phyloP scores from a whole-genome alignment of 2,329 filamentous ascomycete genomes.

The Cyclaneusma minus region DNA sequence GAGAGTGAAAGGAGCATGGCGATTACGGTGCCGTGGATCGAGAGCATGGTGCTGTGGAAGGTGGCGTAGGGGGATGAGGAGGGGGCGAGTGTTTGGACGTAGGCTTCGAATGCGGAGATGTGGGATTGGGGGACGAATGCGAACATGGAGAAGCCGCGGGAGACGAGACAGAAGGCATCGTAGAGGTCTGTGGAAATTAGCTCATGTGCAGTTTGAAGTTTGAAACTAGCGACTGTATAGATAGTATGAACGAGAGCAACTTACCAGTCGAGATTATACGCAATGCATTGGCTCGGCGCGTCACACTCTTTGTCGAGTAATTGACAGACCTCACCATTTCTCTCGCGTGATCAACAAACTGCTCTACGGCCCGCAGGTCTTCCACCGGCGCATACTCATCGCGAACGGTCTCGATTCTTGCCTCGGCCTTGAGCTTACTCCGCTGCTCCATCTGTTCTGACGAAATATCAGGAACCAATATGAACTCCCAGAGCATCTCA shows the following conservation, averaged over 20 bases:
- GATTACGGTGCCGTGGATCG: constrained; percentile 69
- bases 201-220: constrained; percentile 4
- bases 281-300: constrained; percentile 62
- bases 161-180: constrained; percentile 43
- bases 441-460: constrained; percentile 79
- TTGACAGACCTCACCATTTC: constrained; percentile 81
- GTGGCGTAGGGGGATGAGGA: constrained; percentile 56
- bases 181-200: constrained; percentile 42
- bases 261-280: constrained; percentile 47
- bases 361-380: constrained; percentile 76
- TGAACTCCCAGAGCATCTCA: constrained; percentile 98
- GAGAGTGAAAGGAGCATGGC: constrained; percentile 68
- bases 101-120: constrained; percentile 55
- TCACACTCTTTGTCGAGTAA: constrained; percentile 66
- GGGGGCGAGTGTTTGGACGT: constrained; percentile 47
- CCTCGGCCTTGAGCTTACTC: constrained; percentile 72
- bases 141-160: constrained; percentile 35
- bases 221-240: neutral
- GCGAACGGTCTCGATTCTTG: constrained; percentile 65
- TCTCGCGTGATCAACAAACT: constrained; percentile 80
- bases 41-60: constrained; percentile 63
- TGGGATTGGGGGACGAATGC: constrained; percentile 55
- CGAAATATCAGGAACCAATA: constrained; percentile 88
- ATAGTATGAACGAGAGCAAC: constrained; percentile 7
- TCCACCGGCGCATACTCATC: constrained; percentile 81